Evolutionary conservation across 2,329 filamentous ascomycete genomes (phyloP), one percentile per base, ranked within the genome.

Genomic region (Sporothrix pseudoabietina): DNA sequence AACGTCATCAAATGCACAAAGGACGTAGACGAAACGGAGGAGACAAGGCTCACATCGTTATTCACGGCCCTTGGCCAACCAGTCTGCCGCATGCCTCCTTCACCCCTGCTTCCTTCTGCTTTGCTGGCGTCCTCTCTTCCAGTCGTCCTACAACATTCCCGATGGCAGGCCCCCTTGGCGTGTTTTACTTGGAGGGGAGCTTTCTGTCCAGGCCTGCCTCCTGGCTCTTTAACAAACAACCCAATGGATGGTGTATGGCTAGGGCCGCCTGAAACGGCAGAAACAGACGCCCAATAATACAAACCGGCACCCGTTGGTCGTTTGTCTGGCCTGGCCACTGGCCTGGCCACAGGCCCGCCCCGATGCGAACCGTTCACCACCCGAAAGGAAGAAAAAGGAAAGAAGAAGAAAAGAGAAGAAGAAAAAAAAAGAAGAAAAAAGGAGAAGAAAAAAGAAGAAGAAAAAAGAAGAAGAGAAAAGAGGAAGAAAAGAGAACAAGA

Each of bases 151-250:
- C 54, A 69, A 41, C 52, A 39, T 59, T 47, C 61, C 54, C 69
- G 52, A 35, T 44, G 52, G 41, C 63, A 49, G 32, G 19, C 7
- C 39, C 7, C 39, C 44, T 35, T 70, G 65, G 72, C 72, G 72
- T 70, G 72, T 73, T 73, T 73, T 73, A 73, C 72, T 49, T 54
- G 65, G 66, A 70, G 44, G 72, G 65, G 65, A 63, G 54, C 35
- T 10, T 59, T 26, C 30, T 22, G 12, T 69, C 22, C 19, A 35
- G 47, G 44, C 39, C 39, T 41, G 19, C 32, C 55, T 26, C 3
- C 10, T 57, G 54, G 55, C n/a, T 39, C 16, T 19, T 49, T 49
- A 3, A n/a, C 10, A 52, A 22, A 35, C 22, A 4, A 30, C 9
- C n/a, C 35, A 59, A 57, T 26, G 26, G 26, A 14, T 35, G 35